Base-by-base conservation (phyloP, 257 asterid genomes). In the Cruciata laevipes region DNA sequence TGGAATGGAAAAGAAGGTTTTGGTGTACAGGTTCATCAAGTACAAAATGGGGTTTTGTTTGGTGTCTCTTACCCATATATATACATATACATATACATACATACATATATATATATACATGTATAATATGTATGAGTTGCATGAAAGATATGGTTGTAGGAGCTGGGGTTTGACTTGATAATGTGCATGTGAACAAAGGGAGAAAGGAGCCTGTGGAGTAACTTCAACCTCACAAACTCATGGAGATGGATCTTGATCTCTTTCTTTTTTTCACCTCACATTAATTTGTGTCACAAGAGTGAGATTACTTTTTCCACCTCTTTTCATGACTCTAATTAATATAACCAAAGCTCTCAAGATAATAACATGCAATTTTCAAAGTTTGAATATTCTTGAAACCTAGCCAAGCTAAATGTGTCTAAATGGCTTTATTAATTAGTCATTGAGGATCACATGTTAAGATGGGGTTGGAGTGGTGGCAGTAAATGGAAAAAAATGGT, bases 241-340 rank as follows among this genome's bases (percentile, higher is more conserved):
- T 53, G 38, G 38, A 35, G 38, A 35, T 35, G 38, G 38, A 35
- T 35, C 38, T 35, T 30, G 40, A 7, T 65, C 24, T 31, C 57
- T 59, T 74, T 60, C 14, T 2, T 52, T 67, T 64, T 33, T 57
- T 73, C 73, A 73, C 71, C 77, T 63, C 78, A 71, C 82, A 90
- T 90, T 94, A 76, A 94, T 90, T 86, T 76, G 69, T 64, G 57
- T 94, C 99, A 94, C 99, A 94, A 86, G 92, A 25, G 25, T 13
- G 5, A 12, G 64, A 70, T 9, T 38, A 64, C 71, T 75, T 74
- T 80, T 86, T 80, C 69, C 86, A 78, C 89, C 90, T 78, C 76
- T 90, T 90, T 86, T 68, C 99, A 88, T 80, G 93, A 90, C 87
- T 80, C 44, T 71, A 80, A 75, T 66, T 79, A 82, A 83, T 89